Evolutionary conservation across 352 stramenopile species (phyloP).

Genomic region (Phytophthora sansomeana): DNA sequence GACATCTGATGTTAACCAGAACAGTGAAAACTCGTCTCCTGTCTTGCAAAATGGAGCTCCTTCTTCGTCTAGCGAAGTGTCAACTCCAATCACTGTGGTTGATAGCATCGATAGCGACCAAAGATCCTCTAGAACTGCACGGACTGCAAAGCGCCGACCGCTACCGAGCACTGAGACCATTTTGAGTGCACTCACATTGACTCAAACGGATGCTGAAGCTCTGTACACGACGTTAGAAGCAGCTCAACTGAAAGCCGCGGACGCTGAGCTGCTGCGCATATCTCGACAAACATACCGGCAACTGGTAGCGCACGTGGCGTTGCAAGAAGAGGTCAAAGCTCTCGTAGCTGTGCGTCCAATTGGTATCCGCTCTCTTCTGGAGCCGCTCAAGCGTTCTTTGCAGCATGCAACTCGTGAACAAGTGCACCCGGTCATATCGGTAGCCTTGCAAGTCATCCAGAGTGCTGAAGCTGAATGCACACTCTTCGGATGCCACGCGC

Average conservation of each 20-base stretch:
- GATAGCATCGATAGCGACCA: constrained; percentile 18
- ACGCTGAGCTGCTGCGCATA: constrained; percentile 56
- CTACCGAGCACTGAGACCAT: constrained; percentile 52
- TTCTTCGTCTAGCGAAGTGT: constrained; percentile 10
- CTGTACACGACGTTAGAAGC: constrained; percentile 79
- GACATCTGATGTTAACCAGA: constrained; percentile 6
- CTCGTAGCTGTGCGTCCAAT: constrained; percentile 74
- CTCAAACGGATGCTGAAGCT: constrained; percentile 73
- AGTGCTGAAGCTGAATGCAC: constrained; percentile 82
- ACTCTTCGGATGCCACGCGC: constrained; percentile 76
- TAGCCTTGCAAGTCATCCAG: constrained; percentile 71
- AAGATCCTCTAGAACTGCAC: constrained; percentile 21
- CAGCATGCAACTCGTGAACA: constrained; percentile 53
- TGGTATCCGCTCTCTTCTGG: constrained; percentile 71
- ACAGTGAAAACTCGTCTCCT: constrained; percentile 13
- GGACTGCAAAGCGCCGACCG: constrained; percentile 9
- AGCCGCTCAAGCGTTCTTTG: constrained; percentile 67
- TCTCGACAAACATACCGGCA: constrained; percentile 74
- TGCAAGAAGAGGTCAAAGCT: constrained; percentile 85
- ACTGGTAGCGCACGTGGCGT: constrained; percentile 68
- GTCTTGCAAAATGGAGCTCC: constrained; percentile 7
- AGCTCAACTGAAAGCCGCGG: constrained; percentile 67
- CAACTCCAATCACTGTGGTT: constrained; percentile 6
- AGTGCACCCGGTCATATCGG: constrained; percentile 63
- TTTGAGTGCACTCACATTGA: constrained; percentile 56